Percentiles rank a stretch among this genome's conserved stretches.
Evolutionary conservation across 257 asterid species (phyloP).

Genomic region (Echites panduratus): DNA sequence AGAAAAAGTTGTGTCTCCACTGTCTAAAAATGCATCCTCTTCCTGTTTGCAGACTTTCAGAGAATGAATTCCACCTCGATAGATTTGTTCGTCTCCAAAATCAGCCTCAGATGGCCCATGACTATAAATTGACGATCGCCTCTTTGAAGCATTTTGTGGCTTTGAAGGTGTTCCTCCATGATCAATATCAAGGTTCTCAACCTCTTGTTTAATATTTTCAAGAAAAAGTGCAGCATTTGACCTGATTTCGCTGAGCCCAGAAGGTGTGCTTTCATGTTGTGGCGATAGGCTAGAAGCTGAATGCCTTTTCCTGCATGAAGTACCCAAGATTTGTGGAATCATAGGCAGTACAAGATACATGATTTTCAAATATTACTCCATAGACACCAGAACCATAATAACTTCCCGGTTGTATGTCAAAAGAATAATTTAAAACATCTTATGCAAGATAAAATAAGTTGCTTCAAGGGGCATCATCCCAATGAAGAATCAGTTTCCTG

Average conservation of each 20-base stretch:
- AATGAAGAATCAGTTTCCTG: not conserved
- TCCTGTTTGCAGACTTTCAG: slow-evolving; percentile 73
- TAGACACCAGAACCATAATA: not conserved
- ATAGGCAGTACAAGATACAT: not conserved
- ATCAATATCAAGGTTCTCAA: slow-evolving; percentile 49
- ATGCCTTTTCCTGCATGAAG: slow-evolving; percentile 58
- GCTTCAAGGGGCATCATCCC: not conserved
- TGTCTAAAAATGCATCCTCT: slow-evolving; percentile 48
- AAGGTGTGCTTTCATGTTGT: slow-evolving; percentile 51
- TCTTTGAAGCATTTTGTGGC: slow-evolving; percentile 36
- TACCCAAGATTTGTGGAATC: slow-evolving; percentile 10
- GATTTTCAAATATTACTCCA: not conserved
- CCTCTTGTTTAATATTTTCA: slow-evolving; percentile 77
- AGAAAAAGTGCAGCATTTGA: slow-evolving; percentile 79
- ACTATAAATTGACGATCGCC: slow-evolving; percentile 43
- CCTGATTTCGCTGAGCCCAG: slow-evolving; percentile 50
- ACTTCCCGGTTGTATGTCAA: not conserved
- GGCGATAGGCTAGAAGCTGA: slow-evolving; percentile 64
- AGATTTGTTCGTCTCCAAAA: slow-evolving; percentile 27
- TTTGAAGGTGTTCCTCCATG: slow-evolving; percentile 41
- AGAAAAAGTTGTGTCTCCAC: slow-evolving; percentile 58
- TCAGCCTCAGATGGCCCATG: slow-evolving; percentile 36
- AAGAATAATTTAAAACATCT: not conserved
- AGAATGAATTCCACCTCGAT: slow-evolving; percentile 57
- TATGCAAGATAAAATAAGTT: not conserved